A percentile compares a stretch with the other conserved stretches of the same genome.
Conservation (phyloP, 345 rosid genomes). For the Bruguiera sexangula region DNA sequence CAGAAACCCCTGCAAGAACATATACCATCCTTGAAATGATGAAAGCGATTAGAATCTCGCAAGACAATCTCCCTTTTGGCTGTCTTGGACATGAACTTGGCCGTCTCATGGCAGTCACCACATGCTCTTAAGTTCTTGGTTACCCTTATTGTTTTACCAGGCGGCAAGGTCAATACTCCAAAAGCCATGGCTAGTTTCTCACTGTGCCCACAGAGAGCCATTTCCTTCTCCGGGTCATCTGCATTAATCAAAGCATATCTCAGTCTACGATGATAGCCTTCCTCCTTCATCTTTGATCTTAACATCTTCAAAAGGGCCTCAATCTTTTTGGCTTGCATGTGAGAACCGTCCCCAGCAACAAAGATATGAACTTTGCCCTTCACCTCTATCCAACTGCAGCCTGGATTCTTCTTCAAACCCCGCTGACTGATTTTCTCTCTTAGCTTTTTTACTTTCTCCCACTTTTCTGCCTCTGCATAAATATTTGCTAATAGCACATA, state of each 20-base stretch:
- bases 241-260: constrained; percentile 24
- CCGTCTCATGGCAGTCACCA: constrained; percentile 33
- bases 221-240: constrained; percentile 26
- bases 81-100: constrained; percentile 31
- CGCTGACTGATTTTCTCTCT: constrained; percentile 19
- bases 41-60: constrained; percentile 39
- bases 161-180: constrained; percentile 25
- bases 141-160: constrained; percentile 26
- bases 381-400: constrained; percentile 38
- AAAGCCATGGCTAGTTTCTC: constrained; percentile 37
- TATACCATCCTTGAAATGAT: constrained; percentile 31
- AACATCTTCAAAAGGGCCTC: constrained; percentile 15
- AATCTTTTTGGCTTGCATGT: constrained; percentile 16
- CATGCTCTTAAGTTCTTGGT: constrained; percentile 33
- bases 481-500: constrained; percentile 34
- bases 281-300: constrained; percentile 27
- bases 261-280: constrained; percentile 16
- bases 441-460: constrained; percentile 28
- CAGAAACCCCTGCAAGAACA: constrained; percentile 44
- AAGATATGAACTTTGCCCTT: constrained; percentile 26
- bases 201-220: constrained; percentile 35
- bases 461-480: constrained; percentile 33
- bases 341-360: constrained; percentile 23
- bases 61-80: constrained; percentile 30
- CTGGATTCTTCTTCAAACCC: constrained; percentile 28